phyloP scores from a whole-genome alignment of 1,284 basidiomycete genomes.

The Inonotus hispidus region DNA sequence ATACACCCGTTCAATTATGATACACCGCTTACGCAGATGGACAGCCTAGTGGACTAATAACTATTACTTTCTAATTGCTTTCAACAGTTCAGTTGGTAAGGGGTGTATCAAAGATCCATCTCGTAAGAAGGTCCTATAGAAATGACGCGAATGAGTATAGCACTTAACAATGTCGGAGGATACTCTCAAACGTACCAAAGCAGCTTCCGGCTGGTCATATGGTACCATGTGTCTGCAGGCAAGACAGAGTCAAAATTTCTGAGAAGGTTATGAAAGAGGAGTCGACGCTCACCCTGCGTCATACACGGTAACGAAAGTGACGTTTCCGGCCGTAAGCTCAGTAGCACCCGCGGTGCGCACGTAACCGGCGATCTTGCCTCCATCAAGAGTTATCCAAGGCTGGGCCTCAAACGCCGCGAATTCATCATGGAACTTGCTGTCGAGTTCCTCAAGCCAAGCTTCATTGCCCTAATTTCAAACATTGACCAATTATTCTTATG shows the following conservation, averaged over 20 bases:
- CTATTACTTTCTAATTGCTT: neutral
- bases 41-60: neutral
- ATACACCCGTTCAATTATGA: neutral
- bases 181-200: slow-evolving; percentile 33
- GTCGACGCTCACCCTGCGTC: slow-evolving; percentile 61
- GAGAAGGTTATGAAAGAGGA: neutral
- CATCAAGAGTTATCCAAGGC: slow-evolving; percentile 49
- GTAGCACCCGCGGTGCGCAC: slow-evolving; percentile 59
- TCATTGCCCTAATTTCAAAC: slow-evolving; percentile 53
- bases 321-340: slow-evolving; percentile 61
- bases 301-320: slow-evolving; percentile 68
- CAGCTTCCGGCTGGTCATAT: slow-evolving; percentile 75
- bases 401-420: slow-evolving; percentile 48
- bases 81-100: slow-evolving; percentile 20
- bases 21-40: neutral
- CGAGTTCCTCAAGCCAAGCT: slow-evolving; percentile 60
- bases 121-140: slow-evolving; percentile 41
- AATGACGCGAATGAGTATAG: neutral
- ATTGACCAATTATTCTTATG: neutral
- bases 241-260: slow-evolving; percentile 8
- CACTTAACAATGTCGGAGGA: neutral
- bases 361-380: slow-evolving; percentile 45
- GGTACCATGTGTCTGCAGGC: slow-evolving; percentile 76
- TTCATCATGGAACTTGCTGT: slow-evolving; percentile 57
- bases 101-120: slow-evolving; percentile 47